phyloP scores from a whole-genome alignment of 1,284 basidiomycete species.

The Polyporus tsugae region DNA sequence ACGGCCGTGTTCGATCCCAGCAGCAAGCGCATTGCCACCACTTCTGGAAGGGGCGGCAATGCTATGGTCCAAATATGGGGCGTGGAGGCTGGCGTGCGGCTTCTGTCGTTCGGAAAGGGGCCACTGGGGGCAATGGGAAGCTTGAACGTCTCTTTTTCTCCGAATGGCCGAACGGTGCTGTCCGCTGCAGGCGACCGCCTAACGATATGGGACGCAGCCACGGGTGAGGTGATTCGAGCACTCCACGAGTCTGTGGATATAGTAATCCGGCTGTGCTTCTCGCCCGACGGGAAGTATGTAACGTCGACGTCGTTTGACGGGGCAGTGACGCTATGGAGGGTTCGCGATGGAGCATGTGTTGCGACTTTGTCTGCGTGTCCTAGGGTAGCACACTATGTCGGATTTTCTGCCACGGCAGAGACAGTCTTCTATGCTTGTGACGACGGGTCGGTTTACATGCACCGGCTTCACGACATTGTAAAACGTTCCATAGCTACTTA shows the following conservation, averaged over 20 bases:
- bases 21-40: neutral
- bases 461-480: neutral
- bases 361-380: neutral
- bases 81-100: neutral
- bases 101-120: too few species aligned
- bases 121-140: too few species aligned
- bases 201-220: slow-evolving; percentile 1
- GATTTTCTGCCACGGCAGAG: neutral
- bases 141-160: neutral
- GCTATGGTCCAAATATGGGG: neutral
- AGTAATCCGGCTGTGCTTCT: neutral
- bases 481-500: neutral
- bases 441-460: neutral
- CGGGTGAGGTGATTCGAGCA: neutral
- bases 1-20: neutral
- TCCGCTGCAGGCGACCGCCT: neutral
- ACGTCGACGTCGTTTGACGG: neutral
- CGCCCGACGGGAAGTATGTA: neutral
- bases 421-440: neutral
- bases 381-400: neutral
- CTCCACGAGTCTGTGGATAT: neutral
- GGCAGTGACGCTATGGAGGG: neutral
- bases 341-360: neutral
- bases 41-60: neutral
- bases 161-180: neutral